A percentile compares a stretch with the other conserved stretches of the same genome.
These are phyloP conservation scores for Colletotrichum incanum DNA, from an alignment of 2,329 filamentous ascomycete species.

Conservation along the genomic window DNA sequence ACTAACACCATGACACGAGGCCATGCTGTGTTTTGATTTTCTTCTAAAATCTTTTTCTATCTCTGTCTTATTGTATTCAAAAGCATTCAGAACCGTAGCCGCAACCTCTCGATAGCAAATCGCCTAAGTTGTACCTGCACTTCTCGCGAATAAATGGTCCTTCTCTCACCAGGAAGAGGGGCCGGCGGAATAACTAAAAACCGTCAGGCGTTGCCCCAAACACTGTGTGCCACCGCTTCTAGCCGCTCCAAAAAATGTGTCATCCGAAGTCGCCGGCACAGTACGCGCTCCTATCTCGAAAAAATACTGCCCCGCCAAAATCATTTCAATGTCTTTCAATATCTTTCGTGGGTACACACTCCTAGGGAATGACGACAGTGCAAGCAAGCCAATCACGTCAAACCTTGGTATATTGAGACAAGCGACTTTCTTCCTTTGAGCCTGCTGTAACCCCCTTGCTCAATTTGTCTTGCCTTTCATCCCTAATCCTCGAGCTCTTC, in stretches of 20 bases:
- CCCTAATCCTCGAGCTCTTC: neutral
- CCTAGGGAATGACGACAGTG: constrained; percentile 40
- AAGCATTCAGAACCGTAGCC: neutral
- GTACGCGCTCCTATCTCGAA: constrained; percentile 20
- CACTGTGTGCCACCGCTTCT: constrained; percentile 36
- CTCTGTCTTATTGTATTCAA: neutral
- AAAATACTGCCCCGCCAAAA: constrained; percentile 38
- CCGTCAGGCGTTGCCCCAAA: neutral
- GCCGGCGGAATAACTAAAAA: constrained; percentile 37
- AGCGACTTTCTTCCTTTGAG: constrained; percentile 5
- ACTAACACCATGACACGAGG: constrained; percentile 22
- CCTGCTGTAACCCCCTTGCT: constrained; percentile 4
- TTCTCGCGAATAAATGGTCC: constrained; percentile 11
- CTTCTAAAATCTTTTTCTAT: neutral
- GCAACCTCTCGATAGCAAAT: neutral
- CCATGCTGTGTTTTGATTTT: constrained; percentile 2
- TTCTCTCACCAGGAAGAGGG: neutral
- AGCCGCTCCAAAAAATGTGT: constrained; percentile 8
- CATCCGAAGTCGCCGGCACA: constrained; percentile 37
- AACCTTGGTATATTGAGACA: constrained; percentile 14
- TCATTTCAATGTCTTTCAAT: constrained; percentile 36
- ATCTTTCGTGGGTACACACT: constrained; percentile 37
- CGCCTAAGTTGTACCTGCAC: neutral
- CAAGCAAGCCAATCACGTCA: constrained; percentile 37
- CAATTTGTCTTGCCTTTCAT: constrained; percentile 9